A percentile compares a stretch with the other conserved stretches of the same genome.
phyloP scores from a whole-genome alignment of 2,329 filamentous ascomycete genomes.

The Trichoderma koningii region DNA sequence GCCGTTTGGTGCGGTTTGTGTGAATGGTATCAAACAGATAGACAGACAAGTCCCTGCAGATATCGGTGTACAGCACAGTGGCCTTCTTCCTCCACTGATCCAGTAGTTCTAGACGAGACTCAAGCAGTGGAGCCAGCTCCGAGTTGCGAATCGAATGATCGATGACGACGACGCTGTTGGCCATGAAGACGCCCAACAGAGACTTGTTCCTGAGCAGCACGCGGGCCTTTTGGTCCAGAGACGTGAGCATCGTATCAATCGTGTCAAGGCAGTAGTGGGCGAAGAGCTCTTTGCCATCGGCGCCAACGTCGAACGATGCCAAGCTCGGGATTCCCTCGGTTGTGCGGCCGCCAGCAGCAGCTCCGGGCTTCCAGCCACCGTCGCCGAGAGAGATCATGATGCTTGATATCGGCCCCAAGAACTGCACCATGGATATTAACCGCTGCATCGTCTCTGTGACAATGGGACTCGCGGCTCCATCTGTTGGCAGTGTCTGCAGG shows the following conservation, averaged over 20 bases:
- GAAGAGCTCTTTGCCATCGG: conserved; percentile 85
- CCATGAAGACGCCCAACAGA: conserved; percentile 82
- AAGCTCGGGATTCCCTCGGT: conserved; percentile 69
- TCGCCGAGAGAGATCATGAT: conserved; percentile 92
- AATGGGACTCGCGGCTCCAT: conserved; percentile 76
- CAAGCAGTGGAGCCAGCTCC: conserved; percentile 72
- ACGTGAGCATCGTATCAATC: conserved; percentile 75
- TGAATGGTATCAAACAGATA: conserved; percentile 89
- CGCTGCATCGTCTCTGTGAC: conserved; percentile 84
- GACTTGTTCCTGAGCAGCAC: conserved; percentile 74
- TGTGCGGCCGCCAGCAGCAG: conserved; percentile 54
- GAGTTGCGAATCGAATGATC: conserved; percentile 82
- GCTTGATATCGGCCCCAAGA: conserved; percentile 80
- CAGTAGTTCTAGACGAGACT: conserved; percentile 65
- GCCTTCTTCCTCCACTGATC: conserved; percentile 89
- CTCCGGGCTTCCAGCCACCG: conserved; percentile 75
- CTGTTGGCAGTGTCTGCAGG: conserved; percentile 69
- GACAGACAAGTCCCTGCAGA: conserved; percentile 84
- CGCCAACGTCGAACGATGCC: conserved; percentile 81
- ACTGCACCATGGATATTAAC: conserved; percentile 82
- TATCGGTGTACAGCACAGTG: conserved; percentile 76
- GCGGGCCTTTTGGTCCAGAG: conserved; percentile 74
- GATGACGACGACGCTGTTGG: conserved; percentile 82
- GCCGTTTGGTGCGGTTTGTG: conserved; percentile 74
- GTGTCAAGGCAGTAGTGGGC: conserved; percentile 88